Percentiles rank a stretch among this genome's conserved stretches.
phyloP scores from a whole-genome alignment of 2,329 filamentous ascomycete genomes.

The Cryoendolithus antarcticus region DNA sequence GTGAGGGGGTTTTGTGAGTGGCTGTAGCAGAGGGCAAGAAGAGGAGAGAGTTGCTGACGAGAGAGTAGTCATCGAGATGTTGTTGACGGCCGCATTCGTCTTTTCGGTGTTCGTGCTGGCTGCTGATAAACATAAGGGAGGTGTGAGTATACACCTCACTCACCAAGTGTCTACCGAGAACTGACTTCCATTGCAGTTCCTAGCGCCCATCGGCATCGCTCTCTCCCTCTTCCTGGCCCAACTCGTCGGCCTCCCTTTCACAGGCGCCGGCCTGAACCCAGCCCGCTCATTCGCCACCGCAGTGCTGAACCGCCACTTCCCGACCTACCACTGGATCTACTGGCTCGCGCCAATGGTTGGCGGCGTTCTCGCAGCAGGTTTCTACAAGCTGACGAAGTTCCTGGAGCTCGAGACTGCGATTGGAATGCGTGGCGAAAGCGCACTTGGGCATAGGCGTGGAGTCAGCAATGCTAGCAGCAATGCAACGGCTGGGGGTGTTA shows the following conservation, averaged over 20 bases:
- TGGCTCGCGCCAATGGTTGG: constrained; percentile 9
- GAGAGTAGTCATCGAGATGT: constrained; percentile 37
- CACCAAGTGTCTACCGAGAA: neutral
- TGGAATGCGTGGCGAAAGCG: constrained; percentile 4
- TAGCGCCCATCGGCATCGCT: constrained; percentile 26
- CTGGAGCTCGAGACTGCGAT: constrained; percentile 4
- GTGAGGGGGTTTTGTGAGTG: constrained; percentile 38
- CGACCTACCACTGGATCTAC: constrained; percentile 11
- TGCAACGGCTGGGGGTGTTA: neutral
- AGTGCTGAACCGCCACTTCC: constrained; percentile 7
- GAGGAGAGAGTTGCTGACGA: neutral
- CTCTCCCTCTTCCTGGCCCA: constrained; percentile 29
- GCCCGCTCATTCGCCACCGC: constrained; percentile 20
- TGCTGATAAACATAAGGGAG: constrained; percentile 26
- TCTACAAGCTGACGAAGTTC: constrained; percentile 6
- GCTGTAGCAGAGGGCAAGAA: neutral
- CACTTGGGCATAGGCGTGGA: constrained; percentile 1
- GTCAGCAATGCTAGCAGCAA: neutral
- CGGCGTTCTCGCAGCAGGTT: constrained; percentile 6
- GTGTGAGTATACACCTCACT: neutral
- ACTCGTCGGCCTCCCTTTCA: constrained; percentile 21
- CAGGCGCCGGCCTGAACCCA: constrained; percentile 22
- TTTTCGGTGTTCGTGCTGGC: constrained; percentile 25
- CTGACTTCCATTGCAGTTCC: constrained; percentile 36
- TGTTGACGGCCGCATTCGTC: constrained; percentile 19